Percentiles rank a stretch among this genome's conserved stretches.
phyloP scores from a whole-genome alignment of 352 stramenopile species.

The Thalassiosira pacifica region DNA sequence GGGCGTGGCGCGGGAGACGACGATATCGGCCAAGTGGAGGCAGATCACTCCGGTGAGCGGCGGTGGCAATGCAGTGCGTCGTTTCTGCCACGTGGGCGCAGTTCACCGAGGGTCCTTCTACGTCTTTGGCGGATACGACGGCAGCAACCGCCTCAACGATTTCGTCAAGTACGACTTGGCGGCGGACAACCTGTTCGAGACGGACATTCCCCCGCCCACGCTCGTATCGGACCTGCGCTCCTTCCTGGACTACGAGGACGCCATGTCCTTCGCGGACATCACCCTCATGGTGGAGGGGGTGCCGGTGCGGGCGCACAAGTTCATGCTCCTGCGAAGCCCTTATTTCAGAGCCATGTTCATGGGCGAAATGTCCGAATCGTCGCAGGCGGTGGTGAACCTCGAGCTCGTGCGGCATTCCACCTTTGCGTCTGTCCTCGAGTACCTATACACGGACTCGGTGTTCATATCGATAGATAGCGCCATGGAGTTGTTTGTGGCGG shows the following conservation, averaged over 20 bases:
- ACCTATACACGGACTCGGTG: conserved; percentile 90
- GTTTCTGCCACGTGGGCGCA: conserved; percentile 96
- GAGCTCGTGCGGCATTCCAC: conserved; percentile 78
- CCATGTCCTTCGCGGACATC: conserved; percentile 77
- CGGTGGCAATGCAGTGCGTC: conserved; percentile 82
- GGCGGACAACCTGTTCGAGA: conserved; percentile 67
- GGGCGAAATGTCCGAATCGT: conserved; percentile 84
- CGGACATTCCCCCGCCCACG: conserved; percentile 82
- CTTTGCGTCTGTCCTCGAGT: conserved; percentile 89
- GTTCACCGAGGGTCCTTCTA: conserved; percentile 92
- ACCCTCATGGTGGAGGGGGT: conserved; percentile 87
- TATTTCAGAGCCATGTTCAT: conserved; percentile 89
- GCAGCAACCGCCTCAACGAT: conserved; percentile 94
- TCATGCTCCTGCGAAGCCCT: conserved; percentile 87
- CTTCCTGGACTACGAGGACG: conserved; percentile 84
- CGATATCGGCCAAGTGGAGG: conserved; percentile 64
- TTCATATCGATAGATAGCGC: conserved; percentile 83
- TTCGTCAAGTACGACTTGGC: conserved; percentile 83
- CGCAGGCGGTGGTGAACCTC: conserved; percentile 71
- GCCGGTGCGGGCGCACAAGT: conserved; percentile 88
- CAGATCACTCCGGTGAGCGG: conserved; percentile 51
- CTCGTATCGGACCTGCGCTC: conserved; percentile 85
- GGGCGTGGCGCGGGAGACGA: no score
- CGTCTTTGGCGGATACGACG: conserved; percentile 97
- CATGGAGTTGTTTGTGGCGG: conserved; percentile 90